phyloP scores from a whole-genome alignment of 225 moss, liverwort and hornwort species.

The Pseudoscleropodium purum region DNA sequence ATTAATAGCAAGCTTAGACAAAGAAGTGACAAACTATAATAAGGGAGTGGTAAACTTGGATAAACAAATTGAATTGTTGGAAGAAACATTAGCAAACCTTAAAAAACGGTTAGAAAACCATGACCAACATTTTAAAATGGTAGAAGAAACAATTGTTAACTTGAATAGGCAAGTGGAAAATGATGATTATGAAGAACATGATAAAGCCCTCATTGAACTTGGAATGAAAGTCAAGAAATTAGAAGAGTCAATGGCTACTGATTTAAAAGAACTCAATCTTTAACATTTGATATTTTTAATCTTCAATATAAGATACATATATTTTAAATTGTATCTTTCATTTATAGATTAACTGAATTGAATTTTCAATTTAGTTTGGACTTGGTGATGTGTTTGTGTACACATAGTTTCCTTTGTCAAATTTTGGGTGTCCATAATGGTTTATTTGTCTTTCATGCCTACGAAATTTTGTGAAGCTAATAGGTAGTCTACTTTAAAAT shows the following conservation, averaged over 20 bases:
- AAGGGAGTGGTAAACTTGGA: not conserved
- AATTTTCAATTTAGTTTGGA: not conserved
- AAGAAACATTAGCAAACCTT: not conserved
- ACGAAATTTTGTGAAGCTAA: not conserved
- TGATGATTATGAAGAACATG: not conserved
- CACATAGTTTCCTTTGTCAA: not conserved
- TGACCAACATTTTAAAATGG: not conserved
- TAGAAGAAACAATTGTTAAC: not conserved
- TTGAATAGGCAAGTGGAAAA: not conserved
- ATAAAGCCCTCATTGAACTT: not conserved
- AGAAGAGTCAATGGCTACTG: not conserved
- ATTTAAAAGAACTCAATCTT: not conserved
- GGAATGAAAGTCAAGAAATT: not conserved
- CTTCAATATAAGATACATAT: too few species aligned
- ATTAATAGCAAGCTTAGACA: not conserved
- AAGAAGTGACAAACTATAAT: not conserved
- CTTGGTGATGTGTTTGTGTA: not conserved
- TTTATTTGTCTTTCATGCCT: fast-evolving
- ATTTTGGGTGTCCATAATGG: not conserved
- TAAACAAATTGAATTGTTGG: not conserved
- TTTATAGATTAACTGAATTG: not conserved
- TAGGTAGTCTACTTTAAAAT: not conserved
- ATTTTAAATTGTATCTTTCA: not conserved
- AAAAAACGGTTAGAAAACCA: not conserved
- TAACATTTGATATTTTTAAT: not conserved